Percentiles rank a stretch among this genome's conserved stretches.
Conservation (phyloP, 306 rosid species). For the Casuarina equisetifolia region DNA sequence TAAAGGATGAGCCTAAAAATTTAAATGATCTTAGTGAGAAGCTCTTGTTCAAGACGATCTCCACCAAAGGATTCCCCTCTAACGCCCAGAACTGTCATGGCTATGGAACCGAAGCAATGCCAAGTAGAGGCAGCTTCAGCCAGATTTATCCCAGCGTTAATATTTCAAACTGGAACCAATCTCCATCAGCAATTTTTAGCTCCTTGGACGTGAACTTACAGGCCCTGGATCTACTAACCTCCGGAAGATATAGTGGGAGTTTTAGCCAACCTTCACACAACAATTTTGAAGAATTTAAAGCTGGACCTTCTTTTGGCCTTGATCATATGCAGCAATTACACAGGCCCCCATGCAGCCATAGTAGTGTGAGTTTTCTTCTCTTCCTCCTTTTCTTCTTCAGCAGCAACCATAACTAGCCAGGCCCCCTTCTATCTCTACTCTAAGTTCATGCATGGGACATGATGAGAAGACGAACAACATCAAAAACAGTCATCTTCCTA, state of each 20-base stretch:
- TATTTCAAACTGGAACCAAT: slow-evolving; percentile 52
- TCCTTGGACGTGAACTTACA: slow-evolving; percentile 46
- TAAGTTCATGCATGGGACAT: background rate
- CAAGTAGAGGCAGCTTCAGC: slow-evolving; percentile 50
- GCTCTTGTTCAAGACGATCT: slow-evolving; percentile 54
- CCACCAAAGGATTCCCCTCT: slow-evolving; percentile 29
- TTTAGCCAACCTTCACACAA: slow-evolving; percentile 34
- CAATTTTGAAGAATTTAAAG: slow-evolving; percentile 27
- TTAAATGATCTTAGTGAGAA: slow-evolving; percentile 49
- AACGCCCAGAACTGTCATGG: slow-evolving; percentile 7
- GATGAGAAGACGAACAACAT: background rate
- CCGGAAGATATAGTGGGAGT: slow-evolving; percentile 29
- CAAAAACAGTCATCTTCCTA: background rate
- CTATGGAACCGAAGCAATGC: slow-evolving; percentile 11
- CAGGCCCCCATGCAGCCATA: slow-evolving; percentile 30
- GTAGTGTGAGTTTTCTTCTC: slow-evolving; percentile 41
- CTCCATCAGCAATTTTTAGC: slow-evolving; percentile 35
- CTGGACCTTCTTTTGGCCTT: slow-evolving; percentile 35
- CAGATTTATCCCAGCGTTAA: slow-evolving; percentile 78
- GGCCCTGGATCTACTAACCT: slow-evolving; percentile 45
- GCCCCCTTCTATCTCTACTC: background rate
- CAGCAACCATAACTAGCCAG: background rate
- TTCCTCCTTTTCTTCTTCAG: slow-evolving; percentile 1
- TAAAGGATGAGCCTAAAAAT: slow-evolving; percentile 39
- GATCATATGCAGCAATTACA: slow-evolving; percentile 45